Evolutionary conservation across 495 filamentous ascomycete species (phyloP).

Genomic region (Penicillium longicatenatum): DNA sequence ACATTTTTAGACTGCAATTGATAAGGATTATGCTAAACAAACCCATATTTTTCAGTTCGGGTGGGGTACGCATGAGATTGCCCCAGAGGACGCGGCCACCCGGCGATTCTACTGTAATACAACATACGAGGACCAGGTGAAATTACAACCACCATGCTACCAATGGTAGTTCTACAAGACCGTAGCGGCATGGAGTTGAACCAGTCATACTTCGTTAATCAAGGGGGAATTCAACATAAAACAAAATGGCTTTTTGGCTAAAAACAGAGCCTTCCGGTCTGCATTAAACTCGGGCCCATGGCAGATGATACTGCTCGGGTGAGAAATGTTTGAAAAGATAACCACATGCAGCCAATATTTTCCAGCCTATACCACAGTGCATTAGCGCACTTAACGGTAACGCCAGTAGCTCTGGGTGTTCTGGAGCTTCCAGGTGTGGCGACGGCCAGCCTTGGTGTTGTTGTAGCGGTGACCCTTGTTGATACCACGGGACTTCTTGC

Average conservation of each 20-base stretch:
- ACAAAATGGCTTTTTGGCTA: conserved; percentile 47
- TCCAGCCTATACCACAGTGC: conserved; percentile 34
- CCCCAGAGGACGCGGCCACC: neutral
- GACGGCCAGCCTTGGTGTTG: conserved; percentile 91
- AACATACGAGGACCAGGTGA: neutral
- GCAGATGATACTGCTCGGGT: conserved; percentile 34
- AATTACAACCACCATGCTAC: conserved; percentile 8
- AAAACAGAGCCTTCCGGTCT: conserved; percentile 44
- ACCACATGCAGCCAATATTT: conserved; percentile 45
- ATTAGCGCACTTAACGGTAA: conserved; percentile 61
- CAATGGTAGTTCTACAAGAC: conserved; percentile 16
- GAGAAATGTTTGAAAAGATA: conserved; percentile 40
- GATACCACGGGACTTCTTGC: conserved; percentile 98
- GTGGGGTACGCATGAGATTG: neutral
- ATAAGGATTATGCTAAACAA: neutral
- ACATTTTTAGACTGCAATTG: neutral
- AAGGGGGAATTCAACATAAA: conserved; percentile 39
- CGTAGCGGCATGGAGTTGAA: conserved; percentile 28
- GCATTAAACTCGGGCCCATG: conserved; percentile 44
- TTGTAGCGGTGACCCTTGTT: conserved; percentile 98
- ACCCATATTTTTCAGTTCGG: neutral
- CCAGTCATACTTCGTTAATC: conserved; percentile 50
- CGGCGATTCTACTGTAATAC: neutral
- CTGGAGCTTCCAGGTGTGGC: conserved; percentile 99
- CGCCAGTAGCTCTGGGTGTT: conserved; percentile 96